phyloP scores from a whole-genome alignment of 1,284 basidiomycete species.

The Sporisorium iseilematis-ciliati region DNA sequence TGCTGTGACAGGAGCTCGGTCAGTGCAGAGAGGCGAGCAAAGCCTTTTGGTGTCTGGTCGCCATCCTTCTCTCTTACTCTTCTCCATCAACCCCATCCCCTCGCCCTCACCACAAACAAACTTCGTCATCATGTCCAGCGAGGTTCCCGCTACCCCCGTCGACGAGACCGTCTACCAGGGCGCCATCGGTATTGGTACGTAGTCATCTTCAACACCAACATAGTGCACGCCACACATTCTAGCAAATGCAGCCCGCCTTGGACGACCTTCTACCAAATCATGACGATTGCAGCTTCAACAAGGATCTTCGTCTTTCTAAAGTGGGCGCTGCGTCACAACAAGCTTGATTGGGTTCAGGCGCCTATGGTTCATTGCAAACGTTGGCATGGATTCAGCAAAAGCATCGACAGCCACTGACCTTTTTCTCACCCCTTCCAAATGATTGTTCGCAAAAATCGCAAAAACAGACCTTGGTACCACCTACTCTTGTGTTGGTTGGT shows the following conservation, averaged over 20 bases:
- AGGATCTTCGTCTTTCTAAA: no score
- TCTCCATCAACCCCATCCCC: constrained; percentile 40
- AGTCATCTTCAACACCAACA: neutral
- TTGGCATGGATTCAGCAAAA: neutral
- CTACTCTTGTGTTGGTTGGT: constrained; percentile 79
- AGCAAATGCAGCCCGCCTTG: neutral
- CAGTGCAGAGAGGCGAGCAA: constrained; percentile 3
- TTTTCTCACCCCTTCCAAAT: neutral
- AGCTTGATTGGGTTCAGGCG: neutral
- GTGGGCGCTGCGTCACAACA: neutral
- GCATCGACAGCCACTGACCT: neutral
- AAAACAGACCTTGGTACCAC: constrained; percentile 76
- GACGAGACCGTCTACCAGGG: constrained; percentile 91
- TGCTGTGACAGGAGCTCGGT: neutral
- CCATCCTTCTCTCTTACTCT: constrained; percentile 25
- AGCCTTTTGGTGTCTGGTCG: constrained; percentile 20
- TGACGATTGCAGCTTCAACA: neutral
- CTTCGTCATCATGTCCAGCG: constrained; percentile 67
- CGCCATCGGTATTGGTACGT: constrained; percentile 87
- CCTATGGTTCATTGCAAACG: neutral
- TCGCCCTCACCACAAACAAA: constrained; percentile 32
- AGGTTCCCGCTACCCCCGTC: constrained; percentile 67
- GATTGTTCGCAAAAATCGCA: neutral
- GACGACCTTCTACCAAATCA: neutral
- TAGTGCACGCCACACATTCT: constrained; percentile 11